Evolutionary conservation across 768 basidiomycete species (phyloP), one percentile per base, ranked within the genome.

Genomic region (Arthromyces matolae): DNA sequence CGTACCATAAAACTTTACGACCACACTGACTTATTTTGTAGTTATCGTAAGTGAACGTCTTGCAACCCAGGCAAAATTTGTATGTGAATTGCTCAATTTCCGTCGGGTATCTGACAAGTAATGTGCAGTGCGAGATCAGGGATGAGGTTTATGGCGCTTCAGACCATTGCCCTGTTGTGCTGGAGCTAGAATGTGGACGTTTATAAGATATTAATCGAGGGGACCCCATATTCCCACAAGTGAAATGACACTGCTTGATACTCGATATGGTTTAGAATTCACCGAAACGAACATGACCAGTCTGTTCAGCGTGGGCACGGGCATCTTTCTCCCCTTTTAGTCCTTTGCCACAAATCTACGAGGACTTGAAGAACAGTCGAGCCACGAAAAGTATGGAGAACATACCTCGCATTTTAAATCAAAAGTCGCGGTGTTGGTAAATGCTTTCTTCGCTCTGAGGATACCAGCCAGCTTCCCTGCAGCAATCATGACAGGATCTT

Each of bases 251-350:
- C 14, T 24, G 20, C 20, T 14, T 3, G 8, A 29, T n/a, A 42
- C 22, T 25, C 18, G 47, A 42, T 3, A 36, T n/a, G 35, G 18
- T 44, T 39, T 32, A 89, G 62, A 84, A 93, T 61, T 92, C 92
- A 52, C 89, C 90, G 56, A 94, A 94, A 33, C 75, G 73, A 16
- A 78, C 77, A 66, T 96, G 94, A 0, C 94, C 92, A 1, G 93
- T 96, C 65, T 81, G 72, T 58, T 79, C 78, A 4, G 95, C 95
- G 63, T 98, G 95, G 38, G 79, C 78, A 28, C 89, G 80, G 1
- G 95, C 95, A 51, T 84, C 93, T 60, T 93, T 97, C 71, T 98
- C 94, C 27, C 95, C 95, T 57, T 86, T 94, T 54, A 98, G 68
- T 0, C 90, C 93, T 57, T 82, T 73, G 14, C 86, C 81, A 59